These are phyloP conservation scores for Porphyrellus cyaneotinctus DNA, from an alignment of 768 basidiomycete genomes.

Conservation along the genomic window DNA sequence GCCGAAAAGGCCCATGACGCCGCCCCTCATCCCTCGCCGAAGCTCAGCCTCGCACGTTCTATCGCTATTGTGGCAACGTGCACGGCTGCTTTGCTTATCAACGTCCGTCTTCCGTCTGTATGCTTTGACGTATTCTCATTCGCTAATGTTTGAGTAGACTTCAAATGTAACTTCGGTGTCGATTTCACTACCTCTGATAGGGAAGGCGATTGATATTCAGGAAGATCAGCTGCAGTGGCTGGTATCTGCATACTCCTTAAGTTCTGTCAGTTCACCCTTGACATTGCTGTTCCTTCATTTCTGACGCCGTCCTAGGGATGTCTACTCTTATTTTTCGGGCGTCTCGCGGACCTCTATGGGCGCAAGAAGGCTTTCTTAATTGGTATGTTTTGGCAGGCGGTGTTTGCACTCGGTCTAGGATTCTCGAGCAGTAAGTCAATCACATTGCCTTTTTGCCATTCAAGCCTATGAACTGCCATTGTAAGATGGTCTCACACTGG, in stretches of 20 bases:
- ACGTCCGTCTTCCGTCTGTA: slow-evolving; percentile 30
- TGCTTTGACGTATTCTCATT: neutral
- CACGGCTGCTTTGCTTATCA: slow-evolving; percentile 38
- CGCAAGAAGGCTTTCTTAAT: slow-evolving; percentile 62
- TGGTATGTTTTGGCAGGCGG: slow-evolving; percentile 52
- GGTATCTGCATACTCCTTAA: slow-evolving; percentile 61
- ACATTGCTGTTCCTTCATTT: neutral
- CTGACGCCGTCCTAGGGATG: slow-evolving; percentile 55
- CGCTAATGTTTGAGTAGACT: slow-evolving; percentile 20
- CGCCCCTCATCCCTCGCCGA: neutral
- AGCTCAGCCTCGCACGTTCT: slow-evolving; percentile 26
- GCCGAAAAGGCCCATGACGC: slow-evolving; percentile 1
- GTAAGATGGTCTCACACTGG: slow-evolving; percentile 57
- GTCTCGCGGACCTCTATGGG: slow-evolving; percentile 79
- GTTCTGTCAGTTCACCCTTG: slow-evolving; percentile 47
- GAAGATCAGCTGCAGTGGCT: slow-evolving; percentile 64
- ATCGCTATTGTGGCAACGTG: slow-evolving; percentile 34
- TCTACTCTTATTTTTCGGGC: slow-evolving; percentile 68
- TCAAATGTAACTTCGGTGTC: slow-evolving; percentile 41
- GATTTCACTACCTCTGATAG: slow-evolving; percentile 53
- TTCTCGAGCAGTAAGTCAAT: slow-evolving; percentile 49
- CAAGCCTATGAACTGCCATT: neutral
- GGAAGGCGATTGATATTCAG: slow-evolving; percentile 42
- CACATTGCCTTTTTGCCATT: neutral
- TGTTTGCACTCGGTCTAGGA: slow-evolving; percentile 60